Evolutionary conservation across 208 protist species (phyloP).

Genomic region (Trypanosoma cruzi): DNA sequence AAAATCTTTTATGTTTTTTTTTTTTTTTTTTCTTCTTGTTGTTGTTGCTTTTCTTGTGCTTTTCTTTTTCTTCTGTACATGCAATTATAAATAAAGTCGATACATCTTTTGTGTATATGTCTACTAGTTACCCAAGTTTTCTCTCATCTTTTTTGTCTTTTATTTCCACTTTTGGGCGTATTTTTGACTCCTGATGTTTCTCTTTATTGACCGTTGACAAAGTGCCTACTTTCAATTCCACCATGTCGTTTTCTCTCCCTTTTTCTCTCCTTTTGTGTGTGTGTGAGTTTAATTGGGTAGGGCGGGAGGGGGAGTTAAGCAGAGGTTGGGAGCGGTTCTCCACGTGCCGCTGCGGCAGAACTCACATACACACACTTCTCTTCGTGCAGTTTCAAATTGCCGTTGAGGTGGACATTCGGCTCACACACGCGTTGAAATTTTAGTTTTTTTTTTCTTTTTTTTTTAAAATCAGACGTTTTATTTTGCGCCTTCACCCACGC

Average conservation of each 20-base stretch:
- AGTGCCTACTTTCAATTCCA: background rate
- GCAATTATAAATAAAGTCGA: too few species aligned
- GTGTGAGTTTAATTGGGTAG: too few species aligned
- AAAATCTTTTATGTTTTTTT: background rate
- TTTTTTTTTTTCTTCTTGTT: background rate
- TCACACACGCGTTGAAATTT: background rate
- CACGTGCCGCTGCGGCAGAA: background rate
- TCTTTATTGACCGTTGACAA: background rate
- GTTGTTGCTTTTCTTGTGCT: too few species aligned
- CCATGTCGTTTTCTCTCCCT: background rate
- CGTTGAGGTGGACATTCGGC: too few species aligned
- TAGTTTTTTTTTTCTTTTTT: slow-evolving; percentile 14
- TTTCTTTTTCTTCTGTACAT: too few species aligned
- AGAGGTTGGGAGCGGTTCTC: background rate
- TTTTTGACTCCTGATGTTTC: background rate
- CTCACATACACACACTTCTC: background rate
- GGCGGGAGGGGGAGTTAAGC: too few species aligned
- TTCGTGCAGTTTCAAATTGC: too few species aligned
- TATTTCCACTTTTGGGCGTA: background rate
- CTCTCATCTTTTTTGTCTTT: background rate
- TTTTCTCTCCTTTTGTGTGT: background rate
- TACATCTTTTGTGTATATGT: background rate
- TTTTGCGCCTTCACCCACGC: background rate
- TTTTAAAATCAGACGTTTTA: background rate
- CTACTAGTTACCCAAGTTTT: background rate